These are phyloP conservation scores for Suhomyces atakaporum DNA, from an alignment of 1,139 yeast genomes.

Conservation along the genomic window DNA sequence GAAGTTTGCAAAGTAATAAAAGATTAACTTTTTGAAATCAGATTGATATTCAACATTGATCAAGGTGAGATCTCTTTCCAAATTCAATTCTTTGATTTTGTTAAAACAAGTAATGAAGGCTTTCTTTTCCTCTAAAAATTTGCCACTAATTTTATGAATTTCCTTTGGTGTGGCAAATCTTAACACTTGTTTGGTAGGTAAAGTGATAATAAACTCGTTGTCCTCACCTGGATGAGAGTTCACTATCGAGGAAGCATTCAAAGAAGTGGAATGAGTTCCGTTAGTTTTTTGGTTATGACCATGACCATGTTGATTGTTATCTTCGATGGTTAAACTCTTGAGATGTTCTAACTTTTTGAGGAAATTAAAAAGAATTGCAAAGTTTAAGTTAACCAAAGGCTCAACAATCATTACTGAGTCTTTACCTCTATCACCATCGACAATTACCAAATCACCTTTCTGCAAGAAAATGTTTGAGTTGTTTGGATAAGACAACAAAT, in stretches of 20 bases:
- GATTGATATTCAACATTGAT: conserved; percentile 91
- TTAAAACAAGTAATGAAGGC: conserved; percentile 48
- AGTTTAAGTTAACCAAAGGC: conserved; percentile 44
- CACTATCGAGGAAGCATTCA: conserved; percentile 42
- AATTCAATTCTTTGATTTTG: conserved; percentile 46
- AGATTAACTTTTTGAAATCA: conserved; percentile 90
- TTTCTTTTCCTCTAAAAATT: conserved; percentile 49
- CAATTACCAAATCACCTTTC: conserved; percentile 47
- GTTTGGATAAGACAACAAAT: conserved; percentile 45
- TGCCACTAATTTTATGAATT: conserved; percentile 44
- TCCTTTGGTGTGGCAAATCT: conserved; percentile 53
- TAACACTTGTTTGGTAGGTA: conserved; percentile 52
- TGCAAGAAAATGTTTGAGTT: conserved; percentile 56
- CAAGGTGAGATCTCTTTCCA: conserved; percentile 36
- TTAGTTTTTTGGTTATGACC: conserved; percentile 24
- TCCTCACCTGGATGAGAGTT: conserved; percentile 44
- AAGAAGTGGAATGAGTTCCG: conserved; percentile 41
- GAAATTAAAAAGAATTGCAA: conserved; percentile 78
- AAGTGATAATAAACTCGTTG: conserved; percentile 48
- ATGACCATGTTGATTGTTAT: conserved; percentile 12
- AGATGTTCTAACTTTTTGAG: conserved; percentile 75
- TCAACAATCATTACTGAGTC: conserved; percentile 53
- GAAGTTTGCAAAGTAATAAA: conserved; percentile 76
- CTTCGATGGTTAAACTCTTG: conserved; percentile 62
- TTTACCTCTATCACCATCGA: conserved; percentile 54